Evolutionary conservation across 345 rosid species (phyloP).

Genomic region (Corchorus capsularis): DNA sequence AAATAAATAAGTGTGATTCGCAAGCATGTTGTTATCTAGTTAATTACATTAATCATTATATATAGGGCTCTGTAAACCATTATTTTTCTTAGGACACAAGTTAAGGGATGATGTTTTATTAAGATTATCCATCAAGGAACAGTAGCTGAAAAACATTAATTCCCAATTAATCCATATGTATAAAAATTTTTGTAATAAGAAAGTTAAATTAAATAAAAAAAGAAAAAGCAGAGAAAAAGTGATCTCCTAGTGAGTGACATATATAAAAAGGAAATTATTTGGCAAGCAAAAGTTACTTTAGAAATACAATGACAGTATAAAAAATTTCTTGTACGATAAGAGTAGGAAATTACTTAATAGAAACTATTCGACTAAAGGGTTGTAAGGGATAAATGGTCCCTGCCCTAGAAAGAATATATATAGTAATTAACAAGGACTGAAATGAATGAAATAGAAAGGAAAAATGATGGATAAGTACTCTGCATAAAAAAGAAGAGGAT

Average conservation of each 20-base stretch:
- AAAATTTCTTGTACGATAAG: background rate
- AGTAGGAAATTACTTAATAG: background rate
- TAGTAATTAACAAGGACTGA: background rate
- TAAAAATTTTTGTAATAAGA: background rate
- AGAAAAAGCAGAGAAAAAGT: too few species aligned
- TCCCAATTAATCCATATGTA: background rate
- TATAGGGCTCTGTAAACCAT: background rate
- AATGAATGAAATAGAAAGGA: background rate
- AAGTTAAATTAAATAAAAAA: background rate
- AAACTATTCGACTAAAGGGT: background rate
- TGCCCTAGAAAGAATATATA: background rate
- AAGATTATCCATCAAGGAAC: background rate
- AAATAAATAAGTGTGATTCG: background rate
- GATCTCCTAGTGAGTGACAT: too few species aligned
- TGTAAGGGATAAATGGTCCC: background rate
- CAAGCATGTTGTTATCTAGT: background rate
- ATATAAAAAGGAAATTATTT: too few species aligned
- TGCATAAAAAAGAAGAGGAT: background rate
- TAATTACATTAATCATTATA: background rate
- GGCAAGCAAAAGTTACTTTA: background rate
- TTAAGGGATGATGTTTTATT: conserved; percentile 6
- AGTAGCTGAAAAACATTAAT: background rate
- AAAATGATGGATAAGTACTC: conserved; percentile 8
- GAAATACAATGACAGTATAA: background rate
- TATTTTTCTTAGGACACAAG: conserved; percentile 20